Evolutionary conservation across 495 filamentous ascomycete genomes (phyloP).

Genomic region (Glutinoglossum americanum): DNA sequence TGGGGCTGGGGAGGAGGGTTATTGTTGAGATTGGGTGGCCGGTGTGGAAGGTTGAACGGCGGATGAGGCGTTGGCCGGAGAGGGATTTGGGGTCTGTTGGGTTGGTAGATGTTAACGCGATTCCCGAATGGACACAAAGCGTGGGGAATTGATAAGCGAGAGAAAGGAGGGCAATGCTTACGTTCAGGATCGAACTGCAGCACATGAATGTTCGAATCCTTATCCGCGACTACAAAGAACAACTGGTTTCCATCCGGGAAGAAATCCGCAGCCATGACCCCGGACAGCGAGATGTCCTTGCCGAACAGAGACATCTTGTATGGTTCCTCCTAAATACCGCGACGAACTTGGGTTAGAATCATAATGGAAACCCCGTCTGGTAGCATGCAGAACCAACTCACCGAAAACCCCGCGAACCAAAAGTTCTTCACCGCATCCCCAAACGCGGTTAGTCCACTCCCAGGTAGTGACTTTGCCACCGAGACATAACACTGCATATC

Average conservation of each 20-base stretch:
- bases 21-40: conserved; percentile 54
- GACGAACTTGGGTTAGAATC: not conserved
- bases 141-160: conserved; percentile 8
- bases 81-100: conserved; percentile 72
- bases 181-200: conserved; percentile 87
- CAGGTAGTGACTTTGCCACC: conserved; percentile 54
- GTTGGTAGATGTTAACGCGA: not conserved
- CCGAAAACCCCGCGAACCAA: conserved; percentile 86
- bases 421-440: conserved; percentile 81
- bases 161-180: conserved; percentile 27
- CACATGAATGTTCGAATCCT: conserved; percentile 67
- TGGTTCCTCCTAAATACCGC: conserved; percentile 43
- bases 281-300: conserved; percentile 51
- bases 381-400: too few relatives aligned
- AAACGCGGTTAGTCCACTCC: conserved; percentile 64
- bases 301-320: conserved; percentile 91
- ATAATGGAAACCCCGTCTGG: not conserved
- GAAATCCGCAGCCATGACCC: conserved; percentile 69
- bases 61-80: conserved; percentile 67
- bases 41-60: conserved; percentile 68
- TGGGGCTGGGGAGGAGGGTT: conserved; percentile 46
- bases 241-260: conserved; percentile 68
- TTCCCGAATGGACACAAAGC: too few relatives aligned
- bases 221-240: conserved; percentile 62
- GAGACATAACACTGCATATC: conserved; percentile 89